Evolutionary conservation across 2,329 filamentous ascomycete genomes (phyloP).

Genomic region (Coleophoma eucalyptorum): DNA sequence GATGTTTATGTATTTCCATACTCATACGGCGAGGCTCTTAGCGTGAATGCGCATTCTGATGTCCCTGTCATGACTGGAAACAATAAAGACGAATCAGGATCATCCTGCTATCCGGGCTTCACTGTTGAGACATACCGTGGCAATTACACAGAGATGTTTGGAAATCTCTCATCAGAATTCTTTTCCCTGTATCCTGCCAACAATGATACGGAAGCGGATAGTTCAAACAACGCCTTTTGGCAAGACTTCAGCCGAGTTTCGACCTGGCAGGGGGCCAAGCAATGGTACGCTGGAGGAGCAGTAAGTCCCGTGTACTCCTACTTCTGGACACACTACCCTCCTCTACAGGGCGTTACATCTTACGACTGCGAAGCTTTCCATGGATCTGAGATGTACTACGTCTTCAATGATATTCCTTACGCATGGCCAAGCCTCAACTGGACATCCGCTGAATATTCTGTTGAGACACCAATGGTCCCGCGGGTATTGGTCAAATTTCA

Average conservation of each 20-base stretch:
- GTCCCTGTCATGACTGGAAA: slow-evolving; percentile 24
- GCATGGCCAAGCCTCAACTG: slow-evolving; percentile 13
- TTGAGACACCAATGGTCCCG: slow-evolving; percentile 42
- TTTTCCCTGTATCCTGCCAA: slow-evolving; percentile 19
- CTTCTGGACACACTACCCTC: slow-evolving; percentile 22
- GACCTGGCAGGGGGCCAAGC: slow-evolving; percentile 21
- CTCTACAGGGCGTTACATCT: no score
- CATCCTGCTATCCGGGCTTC: slow-evolving; percentile 5
- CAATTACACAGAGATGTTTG: slow-evolving; percentile 17
- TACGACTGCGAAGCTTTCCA: slow-evolving; percentile 21
- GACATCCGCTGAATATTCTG: slow-evolving; percentile 17
- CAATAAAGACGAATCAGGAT: slow-evolving; percentile 23
- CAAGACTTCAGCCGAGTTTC: slow-evolving; percentile 20
- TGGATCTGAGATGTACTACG: slow-evolving; percentile 24
- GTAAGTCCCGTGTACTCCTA: slow-evolving; percentile 23
- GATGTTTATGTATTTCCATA: slow-evolving; percentile 22
- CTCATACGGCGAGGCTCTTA: slow-evolving; percentile 16
- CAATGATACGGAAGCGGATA: slow-evolving; percentile 12
- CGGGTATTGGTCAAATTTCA: slow-evolving; percentile 72
- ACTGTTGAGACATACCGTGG: slow-evolving; percentile 13
- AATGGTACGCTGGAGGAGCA: slow-evolving; percentile 21
- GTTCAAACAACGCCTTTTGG: slow-evolving; percentile 17
- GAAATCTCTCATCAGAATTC: slow-evolving; percentile 11
- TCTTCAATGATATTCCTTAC: slow-evolving; percentile 24
- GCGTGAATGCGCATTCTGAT: slow-evolving; percentile 15